These are phyloP conservation scores for Hyaloscypha variabilis DNA, from an alignment of 495 filamentous ascomycete genomes.

Conservation along the genomic window DNA sequence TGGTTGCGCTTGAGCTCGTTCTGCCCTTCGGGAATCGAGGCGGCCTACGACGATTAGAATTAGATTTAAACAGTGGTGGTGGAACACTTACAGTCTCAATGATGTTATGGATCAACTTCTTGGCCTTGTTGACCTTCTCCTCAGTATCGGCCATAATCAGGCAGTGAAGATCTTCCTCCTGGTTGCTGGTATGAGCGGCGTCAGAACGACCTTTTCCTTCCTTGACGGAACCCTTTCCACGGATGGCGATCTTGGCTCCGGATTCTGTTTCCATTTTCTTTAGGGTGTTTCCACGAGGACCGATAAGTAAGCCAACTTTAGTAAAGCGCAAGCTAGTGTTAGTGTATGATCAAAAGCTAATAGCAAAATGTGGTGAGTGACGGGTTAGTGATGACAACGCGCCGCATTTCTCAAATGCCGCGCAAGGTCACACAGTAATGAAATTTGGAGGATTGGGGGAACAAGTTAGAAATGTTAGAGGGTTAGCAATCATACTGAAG, in stretches of 20 bases:
- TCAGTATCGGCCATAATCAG: constrained; percentile 99
- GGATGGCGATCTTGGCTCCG: constrained; percentile 96
- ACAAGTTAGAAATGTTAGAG: constrained; percentile 77
- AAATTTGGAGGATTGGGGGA: constrained; percentile 43
- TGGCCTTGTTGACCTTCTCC: constrained; percentile 97
- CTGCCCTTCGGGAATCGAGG: constrained; percentile 96
- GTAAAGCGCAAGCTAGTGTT: constrained; percentile 88
- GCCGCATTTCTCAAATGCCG: constrained; percentile 40
- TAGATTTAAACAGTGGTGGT: background rate
- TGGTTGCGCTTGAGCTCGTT: constrained; percentile 99
- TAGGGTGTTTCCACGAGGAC: constrained; percentile 97
- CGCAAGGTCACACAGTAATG: constrained; percentile 49
- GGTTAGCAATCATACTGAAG: constrained; percentile 99
- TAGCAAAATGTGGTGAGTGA: constrained; percentile 41
- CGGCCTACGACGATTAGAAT: constrained; percentile 65
- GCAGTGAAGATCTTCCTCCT: constrained; percentile 98
- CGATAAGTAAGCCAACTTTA: constrained; percentile 99
- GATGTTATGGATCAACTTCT: constrained; percentile 94
- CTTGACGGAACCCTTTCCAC: constrained; percentile 98
- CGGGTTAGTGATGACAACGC: constrained; percentile 61
- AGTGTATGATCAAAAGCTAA: constrained; percentile 61
- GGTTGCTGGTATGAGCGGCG: constrained; percentile 97
- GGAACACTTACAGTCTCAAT: constrained; percentile 87
- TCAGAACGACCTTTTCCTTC: constrained; percentile 99
- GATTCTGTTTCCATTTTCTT: constrained; percentile 99